phyloP scores from a whole-genome alignment of 208 protist genomes.

The Entamoeba histolytica region DNA sequence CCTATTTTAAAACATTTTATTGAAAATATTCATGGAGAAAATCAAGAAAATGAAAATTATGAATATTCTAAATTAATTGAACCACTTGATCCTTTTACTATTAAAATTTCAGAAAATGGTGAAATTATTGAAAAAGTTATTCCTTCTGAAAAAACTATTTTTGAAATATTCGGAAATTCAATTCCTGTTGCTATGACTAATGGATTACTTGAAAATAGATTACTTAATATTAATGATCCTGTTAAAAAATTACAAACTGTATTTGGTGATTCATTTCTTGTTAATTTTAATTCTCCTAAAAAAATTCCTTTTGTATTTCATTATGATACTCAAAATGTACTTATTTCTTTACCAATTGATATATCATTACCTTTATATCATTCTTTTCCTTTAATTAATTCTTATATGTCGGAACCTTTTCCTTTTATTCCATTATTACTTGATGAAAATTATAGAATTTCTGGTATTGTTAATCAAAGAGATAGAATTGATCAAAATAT shows the following conservation, averaged over 20 bases:
- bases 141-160: background rate
- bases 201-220: background rate
- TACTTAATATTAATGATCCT: background rate
- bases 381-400: background rate
- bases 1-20: background rate
- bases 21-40: background rate
- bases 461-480: background rate
- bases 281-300: background rate
- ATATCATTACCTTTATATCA: background rate
- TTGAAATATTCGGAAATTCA: background rate
- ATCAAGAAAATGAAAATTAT: background rate
- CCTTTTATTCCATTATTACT: background rate
- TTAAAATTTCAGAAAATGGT: background rate
- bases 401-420: background rate
- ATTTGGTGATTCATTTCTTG: background rate
- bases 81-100: background rate
- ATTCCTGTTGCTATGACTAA: background rate
- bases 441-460: background rate
- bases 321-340: background rate
- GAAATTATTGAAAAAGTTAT: background rate
- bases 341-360: background rate
- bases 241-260: background rate
- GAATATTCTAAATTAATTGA: background rate
- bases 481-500: background rate
- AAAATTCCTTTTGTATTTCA: background rate